Conservation (phyloP, 106 monocot species). For the Allium sativum region DNA sequence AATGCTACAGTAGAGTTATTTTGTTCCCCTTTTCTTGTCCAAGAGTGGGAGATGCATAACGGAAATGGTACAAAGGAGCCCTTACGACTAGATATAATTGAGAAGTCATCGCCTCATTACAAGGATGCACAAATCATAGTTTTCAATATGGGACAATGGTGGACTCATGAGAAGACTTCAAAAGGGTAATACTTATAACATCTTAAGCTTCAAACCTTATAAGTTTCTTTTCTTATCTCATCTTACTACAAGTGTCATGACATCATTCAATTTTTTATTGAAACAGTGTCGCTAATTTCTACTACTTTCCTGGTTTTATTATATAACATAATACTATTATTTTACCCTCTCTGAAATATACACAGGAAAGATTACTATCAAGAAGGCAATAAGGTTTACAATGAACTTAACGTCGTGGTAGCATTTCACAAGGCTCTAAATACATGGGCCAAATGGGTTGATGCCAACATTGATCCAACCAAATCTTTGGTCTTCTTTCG, state of each 20-base stretch:
- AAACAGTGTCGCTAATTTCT: constrained; percentile 8
- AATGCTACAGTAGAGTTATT: constrained; percentile 74
- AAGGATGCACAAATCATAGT: constrained; percentile 65
- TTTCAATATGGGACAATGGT: constrained; percentile 91
- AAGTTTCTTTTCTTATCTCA: no score
- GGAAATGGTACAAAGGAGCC: constrained; percentile 57
- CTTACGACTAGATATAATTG: constrained; percentile 64
- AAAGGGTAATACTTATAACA: constrained; percentile 7
- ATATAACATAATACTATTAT: not conserved
- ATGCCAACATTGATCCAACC: constrained; percentile 52
- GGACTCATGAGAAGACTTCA: constrained; percentile 89
- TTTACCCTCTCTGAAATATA: not conserved
- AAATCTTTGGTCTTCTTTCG: constrained; percentile 68
- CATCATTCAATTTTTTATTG: no score
- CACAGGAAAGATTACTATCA: constrained; percentile 81
- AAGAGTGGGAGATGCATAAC: constrained; percentile 69
- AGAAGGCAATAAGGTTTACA: constrained; percentile 55
- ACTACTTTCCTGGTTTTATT: not conserved
- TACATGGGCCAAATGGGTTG: constrained; percentile 85
- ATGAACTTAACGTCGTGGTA: constrained; percentile 55
- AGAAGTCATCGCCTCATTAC: constrained; percentile 51
- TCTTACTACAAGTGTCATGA: no score
- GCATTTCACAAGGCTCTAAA: constrained; percentile 75
- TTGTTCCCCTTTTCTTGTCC: constrained; percentile 81
- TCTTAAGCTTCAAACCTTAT: no score